Percentiles rank a stretch among this genome's conserved stretches.
phyloP scores from a whole-genome alignment of 2,329 filamentous ascomycete species.

The Stromatinia cepivora region DNA sequence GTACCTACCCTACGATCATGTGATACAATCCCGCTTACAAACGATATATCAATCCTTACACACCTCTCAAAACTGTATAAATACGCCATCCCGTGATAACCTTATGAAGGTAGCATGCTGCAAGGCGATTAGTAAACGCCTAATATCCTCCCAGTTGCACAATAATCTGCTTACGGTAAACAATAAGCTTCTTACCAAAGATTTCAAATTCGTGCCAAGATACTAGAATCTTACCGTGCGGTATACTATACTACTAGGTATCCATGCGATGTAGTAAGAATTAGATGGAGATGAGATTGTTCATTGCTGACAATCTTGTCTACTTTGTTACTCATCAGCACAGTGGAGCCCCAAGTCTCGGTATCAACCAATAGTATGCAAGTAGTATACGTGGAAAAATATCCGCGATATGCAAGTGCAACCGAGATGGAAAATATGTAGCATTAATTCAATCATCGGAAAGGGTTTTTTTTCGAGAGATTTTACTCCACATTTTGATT shows the following conservation, averaged over 20 bases:
- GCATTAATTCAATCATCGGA: too few species aligned
- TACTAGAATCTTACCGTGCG: not conserved
- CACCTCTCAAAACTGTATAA: not conserved
- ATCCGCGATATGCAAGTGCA: not conserved
- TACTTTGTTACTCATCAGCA: conserved; percentile 4
- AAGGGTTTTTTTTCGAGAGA: not conserved
- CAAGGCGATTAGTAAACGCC: not conserved
- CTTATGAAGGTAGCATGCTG: not conserved
- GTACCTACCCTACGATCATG: too few species aligned
- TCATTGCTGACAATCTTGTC: conserved; percentile 3
- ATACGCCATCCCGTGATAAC: not conserved
- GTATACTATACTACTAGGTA: too few species aligned
- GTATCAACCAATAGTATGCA: not conserved
- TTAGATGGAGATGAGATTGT: not conserved
- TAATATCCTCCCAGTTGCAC: not conserved
- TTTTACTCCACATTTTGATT: not conserved
- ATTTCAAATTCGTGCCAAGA: not conserved
- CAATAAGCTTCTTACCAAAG: not conserved
- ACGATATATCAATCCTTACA: not conserved
- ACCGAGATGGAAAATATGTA: too few species aligned
- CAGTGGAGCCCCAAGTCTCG: not conserved
- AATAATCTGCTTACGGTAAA: not conserved
- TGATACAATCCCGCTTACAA: not conserved
- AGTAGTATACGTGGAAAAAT: too few species aligned
- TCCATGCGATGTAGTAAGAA: too few species aligned